Percentiles rank a stretch among this genome's conserved stretches.
These are phyloP conservation scores for Pythium aquatile DNA, from an alignment of 352 stramenopile species.

Conservation along the genomic window DNA sequence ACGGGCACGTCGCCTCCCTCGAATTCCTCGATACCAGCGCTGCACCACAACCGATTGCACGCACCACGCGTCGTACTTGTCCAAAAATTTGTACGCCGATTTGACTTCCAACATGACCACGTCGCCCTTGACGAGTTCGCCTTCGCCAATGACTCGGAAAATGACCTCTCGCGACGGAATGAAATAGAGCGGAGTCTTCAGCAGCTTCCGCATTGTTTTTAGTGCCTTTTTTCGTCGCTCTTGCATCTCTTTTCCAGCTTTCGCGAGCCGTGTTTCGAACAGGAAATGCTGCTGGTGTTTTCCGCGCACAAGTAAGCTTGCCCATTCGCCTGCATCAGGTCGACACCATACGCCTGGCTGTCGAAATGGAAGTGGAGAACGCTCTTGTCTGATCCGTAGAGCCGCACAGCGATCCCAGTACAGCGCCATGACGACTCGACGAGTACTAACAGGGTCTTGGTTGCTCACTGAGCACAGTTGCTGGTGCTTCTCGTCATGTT, in stretches of 20 bases:
- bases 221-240: slow-evolving; percentile 48
- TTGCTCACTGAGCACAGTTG: not conserved
- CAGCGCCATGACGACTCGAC: slow-evolving; percentile 54
- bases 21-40: slow-evolving; percentile 55
- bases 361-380: slow-evolving; percentile 42
- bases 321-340: slow-evolving; percentile 69
- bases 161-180: slow-evolving; percentile 49
- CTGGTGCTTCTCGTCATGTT: slow-evolving; percentile 3
- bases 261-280: slow-evolving; percentile 59
- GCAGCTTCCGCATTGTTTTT: slow-evolving; percentile 45
- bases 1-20: slow-evolving; percentile 33
- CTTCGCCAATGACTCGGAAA: slow-evolving; percentile 49
- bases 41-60: slow-evolving; percentile 42
- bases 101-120: slow-evolving; percentile 73
- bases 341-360: slow-evolving; percentile 67
- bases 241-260: slow-evolving; percentile 53
- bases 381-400: slow-evolving; percentile 53
- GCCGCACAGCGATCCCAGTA: slow-evolving; percentile 84
- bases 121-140: slow-evolving; percentile 55
- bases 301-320: slow-evolving; percentile 54
- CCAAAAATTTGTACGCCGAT: slow-evolving; percentile 46
- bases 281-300: slow-evolving; percentile 63
- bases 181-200: slow-evolving; percentile 59
- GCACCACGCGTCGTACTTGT: slow-evolving; percentile 73
- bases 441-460: not conserved